These are phyloP conservation scores for Ganoderma sp. DNA, from an alignment of 1,284 basidiomycete genomes.

Conservation along the genomic window DNA sequence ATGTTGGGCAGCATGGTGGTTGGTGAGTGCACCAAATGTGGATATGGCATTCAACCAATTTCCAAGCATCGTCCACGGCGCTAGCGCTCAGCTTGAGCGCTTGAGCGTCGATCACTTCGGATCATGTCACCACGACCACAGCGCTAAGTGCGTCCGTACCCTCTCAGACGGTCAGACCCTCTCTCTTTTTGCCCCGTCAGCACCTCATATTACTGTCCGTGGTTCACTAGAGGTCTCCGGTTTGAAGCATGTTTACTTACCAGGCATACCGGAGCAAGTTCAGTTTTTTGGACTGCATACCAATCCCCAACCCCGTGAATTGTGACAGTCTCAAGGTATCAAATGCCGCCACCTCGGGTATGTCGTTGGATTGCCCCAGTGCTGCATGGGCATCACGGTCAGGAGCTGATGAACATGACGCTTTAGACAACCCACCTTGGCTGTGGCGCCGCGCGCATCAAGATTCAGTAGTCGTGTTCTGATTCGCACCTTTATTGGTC, in stretches of 20 bases:
- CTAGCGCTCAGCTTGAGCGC: too few relatives aligned
- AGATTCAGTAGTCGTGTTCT: neutral
- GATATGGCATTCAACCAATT: too few relatives aligned
- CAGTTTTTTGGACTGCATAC: neutral
- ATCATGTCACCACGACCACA: too few relatives aligned
- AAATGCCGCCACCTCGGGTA: neutral
- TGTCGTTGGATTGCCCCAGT: neutral
- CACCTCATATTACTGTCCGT: neutral
- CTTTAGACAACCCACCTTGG: neutral
- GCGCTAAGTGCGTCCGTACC: neutral
- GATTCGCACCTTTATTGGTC: neutral
- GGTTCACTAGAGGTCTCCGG: neutral
- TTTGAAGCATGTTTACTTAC: neutral
- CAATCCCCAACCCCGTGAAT: neutral
- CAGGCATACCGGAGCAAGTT: neutral
- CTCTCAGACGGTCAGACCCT: neutral
- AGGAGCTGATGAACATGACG: slow-evolving; percentile 1
- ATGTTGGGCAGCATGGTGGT: too few relatives aligned
- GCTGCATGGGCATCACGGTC: neutral
- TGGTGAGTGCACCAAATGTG: too few relatives aligned
- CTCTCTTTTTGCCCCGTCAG: neutral
- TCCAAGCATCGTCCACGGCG: too few relatives aligned
- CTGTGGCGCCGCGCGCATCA: neutral
- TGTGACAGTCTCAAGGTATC: neutral
- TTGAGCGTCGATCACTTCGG: too few relatives aligned